Evolutionary conservation across 176 grass and related monocot species (phyloP).

Genomic region (Zoysia pacifica): DNA sequence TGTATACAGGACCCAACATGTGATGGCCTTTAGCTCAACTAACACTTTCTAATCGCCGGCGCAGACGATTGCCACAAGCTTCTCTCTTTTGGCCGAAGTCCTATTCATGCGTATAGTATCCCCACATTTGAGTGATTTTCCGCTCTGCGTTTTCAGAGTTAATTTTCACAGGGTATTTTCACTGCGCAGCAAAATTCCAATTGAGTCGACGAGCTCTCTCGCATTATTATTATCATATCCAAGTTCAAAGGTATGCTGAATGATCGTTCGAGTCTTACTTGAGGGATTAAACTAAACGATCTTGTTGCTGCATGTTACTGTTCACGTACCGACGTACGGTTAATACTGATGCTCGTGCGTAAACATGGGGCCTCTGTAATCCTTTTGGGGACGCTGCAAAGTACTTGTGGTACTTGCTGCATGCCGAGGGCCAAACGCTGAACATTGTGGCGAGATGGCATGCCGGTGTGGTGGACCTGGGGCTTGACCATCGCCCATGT

Average conservation of each 20-base stretch:
- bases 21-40: background rate
- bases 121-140: background rate
- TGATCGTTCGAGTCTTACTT: background rate
- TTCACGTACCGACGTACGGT: constrained; percentile 11
- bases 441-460: background rate
- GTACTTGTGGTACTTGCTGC: constrained; percentile 11
- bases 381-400: background rate
- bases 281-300: background rate
- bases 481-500: constrained; percentile 64
- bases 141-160: background rate
- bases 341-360: background rate
- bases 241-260: background rate
- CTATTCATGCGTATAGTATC: background rate
- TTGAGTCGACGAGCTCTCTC: no score
- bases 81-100: background rate
- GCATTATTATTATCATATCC: no score
- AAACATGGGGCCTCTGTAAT: constrained; percentile 8
- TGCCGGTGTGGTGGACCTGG: constrained; percentile 48
- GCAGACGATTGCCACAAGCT: background rate
- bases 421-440: background rate
- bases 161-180: background rate
- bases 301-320: background rate
- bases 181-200: background rate
- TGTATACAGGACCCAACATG: background rate
- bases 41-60: background rate